phyloP scores from a whole-genome alignment of 2,329 filamentous ascomycete genomes.

The Cadophora gregata region DNA sequence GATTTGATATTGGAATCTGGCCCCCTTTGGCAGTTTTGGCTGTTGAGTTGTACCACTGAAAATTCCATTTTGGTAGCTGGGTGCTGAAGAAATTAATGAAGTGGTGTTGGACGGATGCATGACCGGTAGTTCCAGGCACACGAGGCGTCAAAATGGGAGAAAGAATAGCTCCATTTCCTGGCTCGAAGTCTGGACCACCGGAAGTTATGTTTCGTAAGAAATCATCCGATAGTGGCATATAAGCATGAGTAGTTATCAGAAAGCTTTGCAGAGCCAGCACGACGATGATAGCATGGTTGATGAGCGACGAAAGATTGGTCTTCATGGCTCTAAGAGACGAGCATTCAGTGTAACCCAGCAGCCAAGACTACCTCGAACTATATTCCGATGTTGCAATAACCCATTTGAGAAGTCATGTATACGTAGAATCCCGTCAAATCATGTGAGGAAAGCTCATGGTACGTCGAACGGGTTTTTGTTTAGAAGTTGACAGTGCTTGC shows the following conservation, averaged over 20 bases:
- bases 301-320: constrained; percentile 4
- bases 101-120: constrained; percentile 73
- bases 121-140: constrained; percentile 82
- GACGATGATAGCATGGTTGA: not conserved
- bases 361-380: not conserved
- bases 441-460: not conserved
- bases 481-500: not conserved
- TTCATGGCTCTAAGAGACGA: constrained; percentile 16
- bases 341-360: not conserved
- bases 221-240: constrained; percentile 66
- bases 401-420: not conserved
- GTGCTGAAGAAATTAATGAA: constrained; percentile 79
- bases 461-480: not conserved
- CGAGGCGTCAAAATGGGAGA: constrained; percentile 84
- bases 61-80: constrained; percentile 75
- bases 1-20: constrained; percentile 79
- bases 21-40: constrained; percentile 75
- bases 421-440: not conserved
- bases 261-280: constrained; percentile 14
- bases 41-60: constrained; percentile 85
- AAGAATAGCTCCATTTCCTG: constrained; percentile 73
- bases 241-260: constrained; percentile 18
- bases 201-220: constrained; percentile 72
- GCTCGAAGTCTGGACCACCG: constrained; percentile 75
- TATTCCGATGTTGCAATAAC: not conserved